Base-by-base conservation (phyloP, 2,329 filamentous ascomycete genomes). In the Colletotrichum cordylinicola region DNA sequence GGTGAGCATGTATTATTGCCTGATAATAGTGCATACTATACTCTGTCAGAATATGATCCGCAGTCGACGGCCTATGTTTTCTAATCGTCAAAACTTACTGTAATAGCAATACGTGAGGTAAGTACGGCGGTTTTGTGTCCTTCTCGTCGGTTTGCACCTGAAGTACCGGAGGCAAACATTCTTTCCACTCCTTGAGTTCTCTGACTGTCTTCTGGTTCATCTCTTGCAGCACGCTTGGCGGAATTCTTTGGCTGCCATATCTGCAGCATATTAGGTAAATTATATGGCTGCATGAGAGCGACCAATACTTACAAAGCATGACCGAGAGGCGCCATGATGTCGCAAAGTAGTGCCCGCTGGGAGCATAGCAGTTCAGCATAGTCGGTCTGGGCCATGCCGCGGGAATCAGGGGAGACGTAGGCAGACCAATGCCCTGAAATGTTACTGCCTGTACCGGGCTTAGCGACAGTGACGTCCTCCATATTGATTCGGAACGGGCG, bases 151-250 rank as follows among this genome's bases (percentile, higher is more conserved):
- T 39, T 24, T 78, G 76, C 9, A 80, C 64, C 27, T 78, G 75
- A 8, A 80, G 64, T 6, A 67, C 74, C 13, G 66, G 48, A 6
- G 78, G 74, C 8, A 80, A 35, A 10, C 74, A 72, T 13, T 67
- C 70, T 39, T 78, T 75, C 79, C 79, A 80, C n/a, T 78, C 76
- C 8, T 78, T 67, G 1, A 80, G 77, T 21, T 74, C 72, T 21
- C 35, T 33, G 6, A 61, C 58, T 27, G 58, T 61, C 29, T 68
- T 73, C 8, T 74, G 77, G 35, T 79, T 79, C 61, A 80, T 72
- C 31, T 78, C 76, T 24, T 79, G 78, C 2, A 79, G 67, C 5
- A 69, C 61, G 16, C 7, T 4, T 4, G 58, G 29, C 16, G 58
- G 58, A 13, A 79, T 75, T 13, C 39, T 78, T 9, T 69, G 58